Evolutionary conservation across 2,329 filamentous ascomycete species (phyloP).

Genomic region (Acarospora socialis): DNA sequence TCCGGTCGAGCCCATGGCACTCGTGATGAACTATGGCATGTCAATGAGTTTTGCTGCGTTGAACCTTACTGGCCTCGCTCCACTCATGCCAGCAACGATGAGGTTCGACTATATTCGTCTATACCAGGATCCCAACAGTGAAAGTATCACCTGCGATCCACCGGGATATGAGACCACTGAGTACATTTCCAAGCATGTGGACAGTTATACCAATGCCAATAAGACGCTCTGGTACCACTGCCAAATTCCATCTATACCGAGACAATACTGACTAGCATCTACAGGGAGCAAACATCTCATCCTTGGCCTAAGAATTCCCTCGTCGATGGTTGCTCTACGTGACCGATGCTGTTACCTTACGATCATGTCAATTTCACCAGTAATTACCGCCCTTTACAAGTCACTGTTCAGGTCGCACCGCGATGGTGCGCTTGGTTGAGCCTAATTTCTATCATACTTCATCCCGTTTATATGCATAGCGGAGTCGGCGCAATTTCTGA

Average conservation of each 20-base stretch:
- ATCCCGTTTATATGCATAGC: conserved; percentile 2
- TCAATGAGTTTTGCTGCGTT: conserved; percentile 49
- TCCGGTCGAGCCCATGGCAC: conserved; percentile 51
- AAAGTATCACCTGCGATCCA: conserved; percentile 54
- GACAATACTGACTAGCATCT: conserved; percentile 3
- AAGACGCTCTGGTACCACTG: conserved; percentile 44
- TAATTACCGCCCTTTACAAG: not conserved
- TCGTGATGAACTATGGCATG: conserved; percentile 59
- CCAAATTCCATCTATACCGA: not conserved
- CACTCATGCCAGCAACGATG: conserved; percentile 49
- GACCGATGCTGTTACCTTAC: not conserved
- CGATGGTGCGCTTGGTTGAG: no score
- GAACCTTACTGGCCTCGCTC: conserved; percentile 41
- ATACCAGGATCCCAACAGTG: conserved; percentile 47
- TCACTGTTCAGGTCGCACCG: no score
- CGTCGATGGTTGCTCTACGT: conserved; percentile 13
- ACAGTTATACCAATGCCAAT: conserved; percentile 50
- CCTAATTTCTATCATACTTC: no score
- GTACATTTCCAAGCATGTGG: conserved; percentile 49
- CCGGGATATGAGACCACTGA: conserved; percentile 50
- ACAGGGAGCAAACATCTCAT: conserved; percentile 23
- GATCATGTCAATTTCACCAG: not conserved
- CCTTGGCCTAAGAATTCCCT: conserved; percentile 17
- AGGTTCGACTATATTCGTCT: conserved; percentile 57
- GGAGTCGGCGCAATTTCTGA: conserved; percentile 1